Conservation (phyloP, 805 yeast species). For the Yarrowia keelungensis region DNA sequence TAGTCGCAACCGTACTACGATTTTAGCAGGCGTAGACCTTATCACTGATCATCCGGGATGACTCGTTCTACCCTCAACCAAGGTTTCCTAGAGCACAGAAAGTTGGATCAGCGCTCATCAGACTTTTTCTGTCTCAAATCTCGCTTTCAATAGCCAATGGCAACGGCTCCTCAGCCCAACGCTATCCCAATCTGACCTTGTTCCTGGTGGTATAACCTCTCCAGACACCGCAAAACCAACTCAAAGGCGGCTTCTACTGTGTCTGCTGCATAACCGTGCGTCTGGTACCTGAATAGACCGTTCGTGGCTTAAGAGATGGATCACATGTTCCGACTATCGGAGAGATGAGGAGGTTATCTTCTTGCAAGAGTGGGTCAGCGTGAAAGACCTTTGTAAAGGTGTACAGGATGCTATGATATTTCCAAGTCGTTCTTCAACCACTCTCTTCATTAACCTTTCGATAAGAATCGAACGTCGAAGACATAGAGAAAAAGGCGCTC, state of each 20-base stretch:
- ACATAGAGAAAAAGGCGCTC: not conserved
- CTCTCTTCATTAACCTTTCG: not conserved
- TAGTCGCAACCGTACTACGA: not conserved
- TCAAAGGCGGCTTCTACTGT: not conserved
- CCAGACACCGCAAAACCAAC: conserved; percentile 6
- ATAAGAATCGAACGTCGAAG: not conserved
- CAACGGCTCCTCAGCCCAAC: not conserved
- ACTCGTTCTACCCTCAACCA: not conserved
- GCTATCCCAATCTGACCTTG: conserved; percentile 17
- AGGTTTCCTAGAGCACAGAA: not conserved
- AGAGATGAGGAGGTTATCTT: too few relatives aligned
- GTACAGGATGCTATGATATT: too few relatives aligned
- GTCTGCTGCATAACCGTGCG: conserved; percentile 20
- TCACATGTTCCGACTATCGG: not conserved
- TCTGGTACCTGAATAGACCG: conserved; percentile 13
- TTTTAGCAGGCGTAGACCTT: conserved; percentile 5
- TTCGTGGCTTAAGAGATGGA: conserved; percentile 5
- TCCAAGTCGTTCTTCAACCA: too few relatives aligned
- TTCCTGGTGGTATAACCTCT: conserved; percentile 15
- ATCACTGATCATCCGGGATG: conserved; percentile 19
- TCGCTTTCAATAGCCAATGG: conserved; percentile 1
- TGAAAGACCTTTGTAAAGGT: too few relatives aligned
- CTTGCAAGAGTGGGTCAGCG: too few relatives aligned
- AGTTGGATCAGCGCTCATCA: conserved; percentile 6
- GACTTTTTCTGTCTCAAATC: conserved; percentile 10